phyloP scores from a whole-genome alignment of 768 basidiomycete genomes.

The Suillus clintonianus region DNA sequence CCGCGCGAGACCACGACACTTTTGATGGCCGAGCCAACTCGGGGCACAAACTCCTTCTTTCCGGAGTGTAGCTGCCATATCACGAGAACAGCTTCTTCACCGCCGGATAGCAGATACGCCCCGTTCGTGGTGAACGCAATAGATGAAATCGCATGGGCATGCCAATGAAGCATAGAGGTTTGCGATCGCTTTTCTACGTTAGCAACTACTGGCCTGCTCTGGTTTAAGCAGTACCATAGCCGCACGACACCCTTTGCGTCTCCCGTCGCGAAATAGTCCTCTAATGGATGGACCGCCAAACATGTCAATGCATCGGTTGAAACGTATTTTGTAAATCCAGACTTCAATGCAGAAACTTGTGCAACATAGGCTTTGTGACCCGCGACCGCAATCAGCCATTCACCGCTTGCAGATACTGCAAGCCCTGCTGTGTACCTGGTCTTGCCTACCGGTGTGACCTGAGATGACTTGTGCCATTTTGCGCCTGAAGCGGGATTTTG shows the following conservation, averaged over 20 bases:
- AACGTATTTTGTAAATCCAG: constrained; percentile 81
- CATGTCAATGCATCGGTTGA: constrained; percentile 81
- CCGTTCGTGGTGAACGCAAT: constrained; percentile 89
- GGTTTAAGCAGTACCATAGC: constrained; percentile 90
- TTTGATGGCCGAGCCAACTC: constrained; percentile 85
- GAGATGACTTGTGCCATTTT: constrained; percentile 46
- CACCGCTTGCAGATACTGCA: constrained; percentile 72
- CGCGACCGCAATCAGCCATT: constrained; percentile 74
- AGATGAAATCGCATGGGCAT: constrained; percentile 89
- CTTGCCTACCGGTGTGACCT: constrained; percentile 65
- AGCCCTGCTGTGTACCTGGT: constrained; percentile 63
- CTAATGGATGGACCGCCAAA: constrained; percentile 82
- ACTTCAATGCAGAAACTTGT: constrained; percentile 51
- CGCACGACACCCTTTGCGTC: constrained; percentile 83
- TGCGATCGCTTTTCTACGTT: constrained; percentile 80
- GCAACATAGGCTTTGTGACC: constrained; percentile 81
- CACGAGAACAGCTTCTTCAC: constrained; percentile 94
- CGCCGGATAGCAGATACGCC: constrained; percentile 89
- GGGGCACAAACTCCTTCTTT: constrained; percentile 89
- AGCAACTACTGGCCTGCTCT: constrained; percentile 50
- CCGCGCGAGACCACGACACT: constrained; percentile 60
- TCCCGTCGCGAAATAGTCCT: constrained; percentile 96
- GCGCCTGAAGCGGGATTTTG: constrained; percentile 39
- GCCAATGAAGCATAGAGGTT: constrained; percentile 92
- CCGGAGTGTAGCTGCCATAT: constrained; percentile 93